A percentile compares a stretch with the other conserved stretches of the same genome.
phyloP scores from a whole-genome alignment of 345 rosid species.

The Eucalyptus curtisii region DNA sequence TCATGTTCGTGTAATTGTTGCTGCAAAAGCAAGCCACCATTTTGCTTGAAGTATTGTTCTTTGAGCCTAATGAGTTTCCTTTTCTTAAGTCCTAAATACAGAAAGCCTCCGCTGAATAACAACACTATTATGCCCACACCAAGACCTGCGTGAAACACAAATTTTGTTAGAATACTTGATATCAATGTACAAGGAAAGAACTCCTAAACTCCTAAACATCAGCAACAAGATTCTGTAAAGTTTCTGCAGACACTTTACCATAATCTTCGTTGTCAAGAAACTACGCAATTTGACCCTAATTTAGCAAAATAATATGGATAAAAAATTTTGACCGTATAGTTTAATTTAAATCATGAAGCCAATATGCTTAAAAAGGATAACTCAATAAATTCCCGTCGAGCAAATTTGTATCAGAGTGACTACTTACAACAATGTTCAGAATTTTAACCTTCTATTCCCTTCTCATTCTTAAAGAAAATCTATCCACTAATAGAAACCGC shows the following conservation, averaged over 20 bases:
- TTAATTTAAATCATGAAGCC: neutral
- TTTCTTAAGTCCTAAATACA: neutral
- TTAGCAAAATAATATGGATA: neutral
- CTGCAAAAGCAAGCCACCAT: slow-evolving; percentile 27
- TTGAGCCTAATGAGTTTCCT: neutral
- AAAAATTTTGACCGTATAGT: fast-evolving
- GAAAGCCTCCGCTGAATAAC: neutral
- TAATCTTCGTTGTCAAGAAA: neutral
- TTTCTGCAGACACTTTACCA: neutral
- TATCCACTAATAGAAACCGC: neutral
- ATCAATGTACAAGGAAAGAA: neutral
- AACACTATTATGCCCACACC: neutral
- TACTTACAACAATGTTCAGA: neutral
- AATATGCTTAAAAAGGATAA: neutral
- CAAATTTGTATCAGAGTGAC: neutral
- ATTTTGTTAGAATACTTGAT: neutral
- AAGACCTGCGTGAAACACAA: neutral
- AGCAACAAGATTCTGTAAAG: neutral
- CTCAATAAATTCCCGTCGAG: neutral
- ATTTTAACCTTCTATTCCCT: neutral
- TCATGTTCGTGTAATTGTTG: slow-evolving; percentile 1
- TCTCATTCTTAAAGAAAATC: neutral
- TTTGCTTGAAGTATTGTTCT: slow-evolving; percentile 9
- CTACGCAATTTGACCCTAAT: neutral
- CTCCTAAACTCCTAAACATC: neutral